Evolutionary conservation across 805 yeast species (phyloP), one percentile per base, ranked within the genome.

Genomic region (Candida broadrunensis): DNA sequence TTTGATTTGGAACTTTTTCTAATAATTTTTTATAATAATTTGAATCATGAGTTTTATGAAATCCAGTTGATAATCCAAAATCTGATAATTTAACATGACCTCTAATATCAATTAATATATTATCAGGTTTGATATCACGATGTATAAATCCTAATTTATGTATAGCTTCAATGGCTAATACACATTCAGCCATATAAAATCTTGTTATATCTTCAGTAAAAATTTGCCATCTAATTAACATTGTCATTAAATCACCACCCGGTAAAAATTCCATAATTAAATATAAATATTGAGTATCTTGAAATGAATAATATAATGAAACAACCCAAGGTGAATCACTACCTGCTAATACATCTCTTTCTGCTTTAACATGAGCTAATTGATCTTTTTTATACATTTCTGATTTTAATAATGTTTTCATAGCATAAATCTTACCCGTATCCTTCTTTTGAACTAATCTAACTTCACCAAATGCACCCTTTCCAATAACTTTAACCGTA

Each of bases 401-500:
- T 38, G 85, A 77, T 63, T 88, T 93, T 58, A 84, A 75, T 55
- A 85, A 76, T 3, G 97, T 90, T 65, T 89, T 89, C 99, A 88
- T 93, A 36, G 96, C 96, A 68, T 82, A 89, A 26, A 86, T 90
- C 64, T 86, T 84, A 39, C 96, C 96, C 1, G 93, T 85, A 63
- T 93, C 99, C 39, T 72, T 75, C 70, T 90, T 91, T 58, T 93
- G 97, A 12, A 93, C 98, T 39, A 93, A 71, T 47, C 97, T 77
- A 26, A 93, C 99, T 58, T 89, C 97, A 46, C 99, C 99, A 68
- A 93, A 93, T 0, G 99, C 97, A 48, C 99, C 99, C 61, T 93
- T 93, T 37, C 99, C 99, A 78, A 74, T 78, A 26, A 85, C 96
- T 63, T 88, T 88, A 40, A 89, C 95, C 1, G 97, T 89, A 44